Evolutionary conservation across 371 early-diverging fungal genomes (phyloP), one percentile per base, ranked within the genome.

Genomic region (Zopfochytrium polystomum): DNA sequence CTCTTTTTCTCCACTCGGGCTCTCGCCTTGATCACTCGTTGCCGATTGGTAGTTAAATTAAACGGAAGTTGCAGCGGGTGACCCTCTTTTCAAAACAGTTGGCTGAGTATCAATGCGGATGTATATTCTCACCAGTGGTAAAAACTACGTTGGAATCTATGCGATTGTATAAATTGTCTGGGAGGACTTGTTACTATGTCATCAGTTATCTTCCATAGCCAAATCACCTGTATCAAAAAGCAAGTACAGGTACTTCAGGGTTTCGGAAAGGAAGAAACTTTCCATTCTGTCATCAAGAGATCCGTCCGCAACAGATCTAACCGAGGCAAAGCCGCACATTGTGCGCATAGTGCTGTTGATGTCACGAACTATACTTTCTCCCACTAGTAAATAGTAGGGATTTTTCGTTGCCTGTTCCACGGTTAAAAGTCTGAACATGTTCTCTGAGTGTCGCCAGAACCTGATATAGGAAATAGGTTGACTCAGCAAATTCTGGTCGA

Each of bases 401-500:
- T 95, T 89, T 30, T 81, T 79, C 0, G 96, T 96, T 0, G 96
- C 96, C 80, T 85, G 27, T 43, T 26, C 29, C 9, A n/a, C 22
- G 11, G 5, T 6, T 27, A 7, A 50, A 33, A 25, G 1, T 23
- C 5, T 0, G 27, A 53, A 46, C 5, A 44, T 66, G 58, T 45
- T 26, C 2, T 31, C 7, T 29, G 38, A 38, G 38, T 4, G 13
- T 38, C 23, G 29, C 11, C 34, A 33, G 29, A 49, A 29, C 89
- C 58, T 75, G 81, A 65, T 93, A 95, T 25, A 97, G 65, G 64
- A 91, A 84, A 65, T 95, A 95, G 2, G 91, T 96, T 5, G 92
- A 92, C 72, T 97, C 98, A 22, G 92, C 78, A 62, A 95, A 87
- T 67, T 97, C 98, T 3, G 98, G 98, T 0, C 98, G 77, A 38